A percentile compares a stretch with the other conserved stretches of the same genome.
Conservation (phyloP, 163 green algal species). For the Prototheca stagnorum region DNA sequence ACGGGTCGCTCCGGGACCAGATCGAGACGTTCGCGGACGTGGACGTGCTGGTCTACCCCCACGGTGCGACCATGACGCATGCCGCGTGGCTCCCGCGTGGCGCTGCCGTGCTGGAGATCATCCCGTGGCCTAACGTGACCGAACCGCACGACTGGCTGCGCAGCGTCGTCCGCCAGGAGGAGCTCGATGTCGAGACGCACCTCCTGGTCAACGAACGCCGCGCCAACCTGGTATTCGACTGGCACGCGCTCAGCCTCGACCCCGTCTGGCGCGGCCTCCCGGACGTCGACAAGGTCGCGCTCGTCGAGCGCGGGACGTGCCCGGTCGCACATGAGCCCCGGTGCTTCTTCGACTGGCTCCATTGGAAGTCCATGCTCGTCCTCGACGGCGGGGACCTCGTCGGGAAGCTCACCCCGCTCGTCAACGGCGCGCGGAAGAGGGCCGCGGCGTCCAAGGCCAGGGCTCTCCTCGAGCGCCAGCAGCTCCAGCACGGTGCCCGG, state of each 20-base stretch:
- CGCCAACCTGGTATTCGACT: slow-evolving; percentile 6
- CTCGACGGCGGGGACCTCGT: not conserved
- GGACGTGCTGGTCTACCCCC: slow-evolving; percentile 5
- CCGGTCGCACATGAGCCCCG: not conserved
- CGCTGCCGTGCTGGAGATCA: slow-evolving; percentile 6
- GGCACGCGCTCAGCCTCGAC: slow-evolving; percentile 3
- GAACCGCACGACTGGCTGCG: slow-evolving; percentile 7
- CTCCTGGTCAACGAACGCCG: slow-evolving; percentile 6
- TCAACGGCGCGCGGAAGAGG: not conserved
- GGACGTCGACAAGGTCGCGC: slow-evolving; percentile 2
- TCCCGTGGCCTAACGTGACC: slow-evolving; percentile 8
- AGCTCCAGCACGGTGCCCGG: too few species aligned
- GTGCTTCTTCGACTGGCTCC: slow-evolving; percentile 11
- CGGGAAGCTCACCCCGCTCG: not conserved
- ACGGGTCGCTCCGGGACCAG: not conserved
- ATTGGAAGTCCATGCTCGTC: slow-evolving; percentile 2
- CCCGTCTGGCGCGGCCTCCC: not conserved
- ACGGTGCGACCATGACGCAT: slow-evolving; percentile 11
- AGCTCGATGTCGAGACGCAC: not conserved
- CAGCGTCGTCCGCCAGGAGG: slow-evolving; percentile 2
- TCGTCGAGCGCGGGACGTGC: slow-evolving; percentile 3
- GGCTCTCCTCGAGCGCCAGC: too few species aligned
- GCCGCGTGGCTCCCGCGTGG: slow-evolving; percentile 5
- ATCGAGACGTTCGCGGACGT: not conserved
- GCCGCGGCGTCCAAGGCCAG: too few species aligned